These are phyloP conservation scores for Lichtheimia corymbifera DNA, from an alignment of 371 early-diverging fungal genomes.

Conservation along the genomic window DNA sequence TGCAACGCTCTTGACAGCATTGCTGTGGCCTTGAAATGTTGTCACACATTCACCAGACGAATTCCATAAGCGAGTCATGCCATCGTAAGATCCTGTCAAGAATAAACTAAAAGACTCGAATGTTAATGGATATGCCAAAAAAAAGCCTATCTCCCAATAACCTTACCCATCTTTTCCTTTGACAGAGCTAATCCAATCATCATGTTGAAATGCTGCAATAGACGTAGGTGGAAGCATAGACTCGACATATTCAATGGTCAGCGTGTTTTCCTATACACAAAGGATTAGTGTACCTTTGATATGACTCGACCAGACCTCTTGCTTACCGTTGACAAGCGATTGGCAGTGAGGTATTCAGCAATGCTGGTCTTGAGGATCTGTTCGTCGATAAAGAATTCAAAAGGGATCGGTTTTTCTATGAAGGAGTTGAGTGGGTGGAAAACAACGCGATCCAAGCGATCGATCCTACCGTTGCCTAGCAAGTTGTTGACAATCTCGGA, in stretches of 20 bases:
- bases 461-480: conserved; percentile 53
- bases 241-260: conserved; percentile 91
- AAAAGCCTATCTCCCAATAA: neutral
- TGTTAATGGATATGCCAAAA: neutral
- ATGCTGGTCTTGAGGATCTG: conserved; percentile 82
- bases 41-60: conserved; percentile 70
- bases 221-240: conserved; percentile 85
- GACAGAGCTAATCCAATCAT: conserved; percentile 93
- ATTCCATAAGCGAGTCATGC: conserved; percentile 83
- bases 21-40: conserved; percentile 69
- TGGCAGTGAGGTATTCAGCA: conserved; percentile 67
- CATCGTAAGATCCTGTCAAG: conserved; percentile 86
- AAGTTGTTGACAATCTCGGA: conserved; percentile 92
- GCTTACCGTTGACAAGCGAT: conserved; percentile 75
- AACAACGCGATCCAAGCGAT: neutral
- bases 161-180: conserved; percentile 39
- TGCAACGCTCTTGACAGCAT: conserved; percentile 68
- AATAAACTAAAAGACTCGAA: conserved; percentile 44
- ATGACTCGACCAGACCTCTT: neutral
- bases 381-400: conserved; percentile 91
- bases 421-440: neutral
- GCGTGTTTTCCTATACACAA: conserved; percentile 70
- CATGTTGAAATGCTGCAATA: conserved; percentile 77
- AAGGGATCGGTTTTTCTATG: conserved; percentile 79
- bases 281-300: no score